Evolutionary conservation across 192 early-diverging fungal genomes (phyloP), one percentile per base, ranked within the genome.

Genomic region (Coemansia furcata): DNA sequence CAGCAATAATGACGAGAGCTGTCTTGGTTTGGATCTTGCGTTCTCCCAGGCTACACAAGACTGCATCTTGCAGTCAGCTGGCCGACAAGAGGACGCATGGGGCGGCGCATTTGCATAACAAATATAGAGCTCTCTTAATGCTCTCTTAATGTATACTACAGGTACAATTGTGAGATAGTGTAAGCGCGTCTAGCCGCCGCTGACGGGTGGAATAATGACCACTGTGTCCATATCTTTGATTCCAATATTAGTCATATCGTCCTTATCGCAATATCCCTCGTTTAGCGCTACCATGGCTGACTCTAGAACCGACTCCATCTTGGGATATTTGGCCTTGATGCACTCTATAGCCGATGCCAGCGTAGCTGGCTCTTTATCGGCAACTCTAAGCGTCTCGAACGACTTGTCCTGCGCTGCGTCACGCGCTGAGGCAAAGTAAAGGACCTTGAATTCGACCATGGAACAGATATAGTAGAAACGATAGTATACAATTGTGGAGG

Each of bases 371-470:
- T 57, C 15, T 4, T 49, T 46, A 11, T 23, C 49, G 12, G 23
- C 64, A 35, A 76, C 14, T 44, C 38, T n/a, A 12, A 76, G 57
- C 30, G 19, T 55, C 38, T 68, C 47, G 15, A 19, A 19, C 32
- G 21, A 30, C 60, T 43, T 36, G 26, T n/a, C 65, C 10, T 19
- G 42, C 3, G 76, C 69, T 21, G 65, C 68, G 15, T 83, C 80
- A 38, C 76, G 68, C 29, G 76, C 80, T 9, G 69, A 72, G 5
- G 80, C 80, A 83, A 78, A 83, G 39, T 72, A 78, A 32, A 83
- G 33, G 14, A 75, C 68, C 26, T 40, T 72, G 36, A 78, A 60
- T 44, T 43, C 32, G 4, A 59, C 44, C 50, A 67, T 67, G 19
- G 37, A 21, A 40, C 3, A 40, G 11, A 40, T 10, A 14, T 26